Evolutionary conservation across 2,329 filamentous ascomycete genomes (phyloP), one percentile per base, ranked within the genome.

Genomic region (Paraconiothyrium sp.): DNA sequence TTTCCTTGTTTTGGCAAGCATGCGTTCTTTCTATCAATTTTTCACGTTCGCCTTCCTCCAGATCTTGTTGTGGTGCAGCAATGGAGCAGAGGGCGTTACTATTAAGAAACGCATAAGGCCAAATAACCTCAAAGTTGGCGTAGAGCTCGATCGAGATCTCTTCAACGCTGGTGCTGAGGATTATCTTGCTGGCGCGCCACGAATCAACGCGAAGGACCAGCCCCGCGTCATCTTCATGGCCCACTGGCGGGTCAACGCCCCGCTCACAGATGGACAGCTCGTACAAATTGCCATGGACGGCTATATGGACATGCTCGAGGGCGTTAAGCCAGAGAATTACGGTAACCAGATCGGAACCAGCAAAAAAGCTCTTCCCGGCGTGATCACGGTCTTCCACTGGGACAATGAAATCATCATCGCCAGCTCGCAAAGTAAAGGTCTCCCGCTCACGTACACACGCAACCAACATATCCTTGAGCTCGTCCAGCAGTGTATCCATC

Each of bases 251-350:
- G 51, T 54, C 7, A 4, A n/a, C n/a, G 51, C n/a, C 32, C 22
- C 10, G 22, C 13, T 54, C 16, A 7, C 10, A 7, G 51, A 54
- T 43, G 37, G 13, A 8, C 13, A 54, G 14, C 51, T 54, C 39
- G 51, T 44, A 22, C 22, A 54, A 14, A 54, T 54, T 9, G 51
- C 51, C 20, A 54, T 54, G 51, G 51, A 54, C 22, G 51, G 51
- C 5, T 54, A 32, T 37, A 43, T 54, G 37, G 51, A 54, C 22
- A 54, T 54, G 51, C 1, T 54, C 22, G 24, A 27, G 1, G 32
- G 37, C 51, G 37, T 22, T 1, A 44, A 44, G 11, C 51, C 41
- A 44, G 41, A 7, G 7, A 44, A 3, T 30, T 49, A 49, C 14
- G 22, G 46, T 48, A 30, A 27, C 22, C 3, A 41, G 13, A 16